Base-by-base conservation (phyloP, 2,329 filamentous ascomycete species). In the Cytospora chrysosperma region DNA sequence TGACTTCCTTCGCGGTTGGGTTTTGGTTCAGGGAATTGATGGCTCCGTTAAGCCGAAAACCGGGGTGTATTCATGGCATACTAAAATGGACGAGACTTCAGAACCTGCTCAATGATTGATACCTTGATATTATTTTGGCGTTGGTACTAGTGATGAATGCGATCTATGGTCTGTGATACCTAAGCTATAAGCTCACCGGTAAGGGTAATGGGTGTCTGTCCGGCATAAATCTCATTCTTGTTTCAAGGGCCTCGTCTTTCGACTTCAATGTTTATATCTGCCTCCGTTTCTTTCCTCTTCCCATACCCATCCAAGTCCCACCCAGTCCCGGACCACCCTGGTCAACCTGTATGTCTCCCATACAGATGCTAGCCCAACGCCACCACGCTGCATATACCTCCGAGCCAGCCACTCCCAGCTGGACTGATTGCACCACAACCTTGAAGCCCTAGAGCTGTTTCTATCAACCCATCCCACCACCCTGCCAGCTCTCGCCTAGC, bases 1-100 rank as follows among this genome's bases (percentile, higher is more conserved):
- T 71, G 72, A 73, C 73, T 73, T 72, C 72, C 73, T 70, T 72
- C 73, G 72, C 71, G 73, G 74, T 74, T 67, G 62, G 65, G 65
- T 54, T 67, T 62, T 47, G 65, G 65, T 47, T 62, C 53, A 61
- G 58, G 67, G 61, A 58, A 65, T 58, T 61, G 62, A 56, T 50
- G 62, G 59, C 56, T 59, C 54, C 52, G 59, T 62, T 47, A 63
- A 34, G 65, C 59, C 62, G 64, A 59, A 53, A 67, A 57, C 63
- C 54, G 59, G 67, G 65, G 60, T 64, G 67, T 70, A 70, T 73
- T 71, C 63, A 69, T 67, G 72, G 69, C 63, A 69, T 69, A 60
- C 64, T 65, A 69, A 68, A 66, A 68, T 63, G 65, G 61, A 67
- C 34, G 70, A 67, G 61, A 65, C 51, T 67, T 65, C 63, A 67